Evolutionary conservation across 2,329 filamentous ascomycete genomes (phyloP), one percentile per base, ranked within the genome.

Genomic region (Colletotrichum kahawae): DNA sequence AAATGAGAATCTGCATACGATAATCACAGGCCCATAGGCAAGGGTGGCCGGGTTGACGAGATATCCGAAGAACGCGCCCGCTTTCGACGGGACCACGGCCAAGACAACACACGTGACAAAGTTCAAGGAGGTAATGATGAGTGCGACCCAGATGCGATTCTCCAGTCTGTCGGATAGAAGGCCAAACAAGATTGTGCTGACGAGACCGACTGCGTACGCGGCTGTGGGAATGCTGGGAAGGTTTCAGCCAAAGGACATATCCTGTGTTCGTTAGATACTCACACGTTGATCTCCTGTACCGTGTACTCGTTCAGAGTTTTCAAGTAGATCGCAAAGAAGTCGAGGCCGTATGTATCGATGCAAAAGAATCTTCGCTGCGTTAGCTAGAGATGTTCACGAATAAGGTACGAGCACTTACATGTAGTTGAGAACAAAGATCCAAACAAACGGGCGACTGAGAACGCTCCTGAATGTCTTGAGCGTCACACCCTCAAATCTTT

Each of bases 401-500:
- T 43, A 5, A 27, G 24, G 24, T 27, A 10, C 5, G 5, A 43
- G 9, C 3, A 43, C 38, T 48, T 18, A 48, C 38, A 48, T 48
- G 18, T 48, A 48, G 9, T n/a, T 48, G 38, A 48, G 38, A 0
- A 48, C 0, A 48, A 48, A n/a, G 38, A 48, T 18, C 38, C 38
- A 48, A 2, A 48, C 38, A 48, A 48, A 48, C 18, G 38, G 18
- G 38, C 38, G 38, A 12, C 38, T 12, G 3, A 48, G 18, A 4
- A 48, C 38, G 38, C 9, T 48, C 9, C 1, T 48, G 0, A 48
- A 48, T 2, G 38, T 48, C 3, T 48, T n/a, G 10, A 48, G 18
- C 0, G 38, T 48, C 38, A 48, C 38, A 1, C 38, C 38, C 38
- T 48, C 38, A 4, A 48, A 48, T 0, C 18, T 0, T 0, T 48